phyloP scores from a whole-genome alignment of 2,329 filamentous ascomycete species.

The Aspergillus chevalieri region DNA sequence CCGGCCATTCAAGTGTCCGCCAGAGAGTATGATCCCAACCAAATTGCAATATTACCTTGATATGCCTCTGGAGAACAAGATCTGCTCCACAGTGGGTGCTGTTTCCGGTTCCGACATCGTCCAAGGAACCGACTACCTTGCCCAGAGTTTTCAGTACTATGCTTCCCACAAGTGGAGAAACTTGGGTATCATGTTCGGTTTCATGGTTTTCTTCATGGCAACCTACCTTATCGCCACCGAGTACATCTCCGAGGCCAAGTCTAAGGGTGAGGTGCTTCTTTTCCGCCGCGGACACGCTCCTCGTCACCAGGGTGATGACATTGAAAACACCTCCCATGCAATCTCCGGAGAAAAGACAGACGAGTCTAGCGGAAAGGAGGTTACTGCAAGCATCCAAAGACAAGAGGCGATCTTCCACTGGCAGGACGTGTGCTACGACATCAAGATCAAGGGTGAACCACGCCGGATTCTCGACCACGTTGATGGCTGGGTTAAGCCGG shows the following conservation, averaged over 20 bases:
- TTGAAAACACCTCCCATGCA: slow-evolving; percentile 19
- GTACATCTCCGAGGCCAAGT: slow-evolving; percentile 58
- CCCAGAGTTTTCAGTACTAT: slow-evolving; percentile 52
- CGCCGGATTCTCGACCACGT: slow-evolving; percentile 77
- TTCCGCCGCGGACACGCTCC: slow-evolving; percentile 65
- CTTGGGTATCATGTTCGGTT: slow-evolving; percentile 62
- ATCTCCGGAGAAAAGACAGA: slow-evolving; percentile 29
- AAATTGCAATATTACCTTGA: slow-evolving; percentile 26
- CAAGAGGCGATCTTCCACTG: slow-evolving; percentile 80
- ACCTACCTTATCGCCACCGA: slow-evolving; percentile 62
- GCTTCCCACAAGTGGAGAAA: slow-evolving; percentile 60
- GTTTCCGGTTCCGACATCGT: slow-evolving; percentile 48
- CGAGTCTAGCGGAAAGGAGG: slow-evolving; percentile 14
- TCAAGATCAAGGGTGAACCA: slow-evolving; percentile 69
- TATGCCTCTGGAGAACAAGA: slow-evolving; percentile 32
- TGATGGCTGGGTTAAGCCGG: slow-evolving; percentile 90
- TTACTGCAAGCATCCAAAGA: slow-evolving; percentile 46
- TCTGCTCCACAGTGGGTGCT: slow-evolving; percentile 58
- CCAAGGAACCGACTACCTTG: slow-evolving; percentile 54
- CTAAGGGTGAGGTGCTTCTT: slow-evolving; percentile 69
- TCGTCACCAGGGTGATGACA: slow-evolving; percentile 19
- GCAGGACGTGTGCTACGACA: slow-evolving; percentile 76
- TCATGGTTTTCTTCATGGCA: slow-evolving; percentile 56
- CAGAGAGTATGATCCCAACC: slow-evolving; percentile 35
- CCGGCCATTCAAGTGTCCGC: slow-evolving; percentile 51